Evolutionary conservation across 495 filamentous ascomycete genomes (phyloP).

Genomic region (Penicillium steckii): DNA sequence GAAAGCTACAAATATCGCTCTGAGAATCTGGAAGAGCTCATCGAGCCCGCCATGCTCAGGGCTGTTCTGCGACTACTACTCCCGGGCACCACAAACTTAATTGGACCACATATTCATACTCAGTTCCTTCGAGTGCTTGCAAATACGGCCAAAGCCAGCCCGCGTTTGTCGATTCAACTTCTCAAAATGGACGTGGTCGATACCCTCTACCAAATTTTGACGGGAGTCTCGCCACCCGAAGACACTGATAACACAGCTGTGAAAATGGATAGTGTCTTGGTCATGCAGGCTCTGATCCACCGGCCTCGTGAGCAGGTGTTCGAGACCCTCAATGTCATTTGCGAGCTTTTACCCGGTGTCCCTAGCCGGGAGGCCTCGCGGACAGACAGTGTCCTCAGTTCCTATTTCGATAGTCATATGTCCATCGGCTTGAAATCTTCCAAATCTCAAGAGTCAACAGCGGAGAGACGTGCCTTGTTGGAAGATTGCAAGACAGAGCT

Average conservation of each 20-base stretch:
- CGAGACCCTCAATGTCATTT: constrained; percentile 97
- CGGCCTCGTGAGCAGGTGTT: constrained; percentile 94
- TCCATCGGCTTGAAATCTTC: constrained; percentile 35
- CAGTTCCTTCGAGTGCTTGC: constrained; percentile 91
- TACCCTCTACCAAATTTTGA: constrained; percentile 96
- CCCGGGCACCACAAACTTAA: constrained; percentile 93
- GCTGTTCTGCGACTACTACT: constrained; percentile 87
- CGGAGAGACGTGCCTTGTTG: constrained; percentile 75
- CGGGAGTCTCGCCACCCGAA: constrained; percentile 87
- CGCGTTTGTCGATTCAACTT: constrained; percentile 80
- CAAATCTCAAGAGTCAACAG: constrained; percentile 61
- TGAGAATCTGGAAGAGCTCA: constrained; percentile 85
- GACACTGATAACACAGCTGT: constrained; percentile 76
- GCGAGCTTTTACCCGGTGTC: constrained; percentile 78
- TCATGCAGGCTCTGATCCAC: constrained; percentile 98
- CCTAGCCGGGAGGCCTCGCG: constrained; percentile 38
- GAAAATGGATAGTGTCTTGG: constrained; percentile 94
- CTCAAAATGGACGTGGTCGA: constrained; percentile 98
- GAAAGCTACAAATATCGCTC: constrained; percentile 92
- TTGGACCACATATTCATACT: constrained; percentile 93
- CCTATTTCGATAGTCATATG: constrained; percentile 39
- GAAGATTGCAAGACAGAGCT: constrained; percentile 80
- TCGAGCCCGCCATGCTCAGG: constrained; percentile 80
- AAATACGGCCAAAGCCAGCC: constrained; percentile 84
- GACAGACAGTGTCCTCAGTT: constrained; percentile 52